Base-by-base conservation (phyloP, 2,329 filamentous ascomycete species). In the Pseudocercospora vitis region DNA sequence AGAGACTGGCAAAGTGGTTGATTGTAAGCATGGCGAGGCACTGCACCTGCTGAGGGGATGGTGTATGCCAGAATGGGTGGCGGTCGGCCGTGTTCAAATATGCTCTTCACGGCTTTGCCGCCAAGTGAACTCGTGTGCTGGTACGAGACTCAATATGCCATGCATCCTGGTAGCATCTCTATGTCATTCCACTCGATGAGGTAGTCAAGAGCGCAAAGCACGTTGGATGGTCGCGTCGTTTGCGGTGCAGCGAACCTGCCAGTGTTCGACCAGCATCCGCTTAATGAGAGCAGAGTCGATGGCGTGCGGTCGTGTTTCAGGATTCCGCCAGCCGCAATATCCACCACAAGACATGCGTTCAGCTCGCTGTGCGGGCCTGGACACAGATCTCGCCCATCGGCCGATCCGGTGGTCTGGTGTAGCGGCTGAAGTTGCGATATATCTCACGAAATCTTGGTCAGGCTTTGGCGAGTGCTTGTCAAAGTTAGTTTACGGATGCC, bases 191-290 rank as follows among this genome's bases (percentile, higher is more conserved):
- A 21, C 9, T 12, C 18, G 21, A 21, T 12, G 37, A 21, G 24
- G 18, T 12, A 18, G 7, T 42, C 18, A 18, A 42, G 37, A 42
- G 37, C 14, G 19, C 19, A 14, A 29, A 28, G 26, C 14, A 28
- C 42, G 26, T 23, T 45, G 42, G 42, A 45, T 45, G 26, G 42
- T 24, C 19, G 11, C 42, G 14, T 29, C 24, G 42, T 45, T 14
- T 19, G 7, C 24, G 14, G n/a, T 6, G n/a, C 42, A 31, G 29
- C 11, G 24, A 45, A 29, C 24, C 42, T 45, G 42, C 26, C n/a
- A 19, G 24, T n/a, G 14, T 7, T 31, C 18, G 24, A 18, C 39
- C 26, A 29, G 3, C 23, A 45, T 19, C 9, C 9, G 18, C 42
- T 18, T 28, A 5, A 31, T 31, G 26, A 26, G 24, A 44, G 12